Evolutionary conservation across 2,329 filamentous ascomycete genomes (phyloP), one percentile per base, ranked within the genome.

Genomic region (Fusarium algeriense): DNA sequence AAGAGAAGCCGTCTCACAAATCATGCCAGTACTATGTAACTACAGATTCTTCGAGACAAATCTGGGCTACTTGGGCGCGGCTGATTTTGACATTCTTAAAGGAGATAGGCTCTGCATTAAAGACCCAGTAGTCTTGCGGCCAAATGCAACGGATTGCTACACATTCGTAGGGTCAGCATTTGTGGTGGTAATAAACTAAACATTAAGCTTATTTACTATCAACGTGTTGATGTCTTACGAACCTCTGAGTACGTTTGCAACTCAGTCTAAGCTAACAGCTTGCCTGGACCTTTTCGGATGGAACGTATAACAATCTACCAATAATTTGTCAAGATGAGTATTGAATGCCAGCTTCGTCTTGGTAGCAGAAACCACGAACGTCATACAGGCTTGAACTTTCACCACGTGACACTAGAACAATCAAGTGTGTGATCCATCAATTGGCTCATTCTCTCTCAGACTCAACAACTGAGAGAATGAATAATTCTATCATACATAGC

Each of bases 401-500:
- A 15, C 17, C 23, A 15, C 15, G 32, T 15, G 35, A 7, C 8
- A 48, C 34, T 34, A 32, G 9, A 40, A 34, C 19, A 48, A 40
- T 26, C 19, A 45, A 45, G 35, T 34, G 23, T 32, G 44, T 67
- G 59, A 46, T 73, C 53, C 69, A 70, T 59, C 55, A 73, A 70
- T 74, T 64, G 67, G 52, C 57, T 73, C 58, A 71, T 70, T 68
- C 57, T 64, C 56, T 50, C 46, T 46, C 52, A 61, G 61, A 57
- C 32, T 60, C 40, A 48, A 58, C 23, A 38, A 55, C 50, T 53
- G 59, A 67, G 57, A 32, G 54, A 60, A 67, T 66, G 35, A 67
- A 70, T 58, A 65, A 61, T 73, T 74, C 70, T 77, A 77, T 77
- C 75, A 76, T 77, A 77, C 75, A 74, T 71, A 76, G 59, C 67